A percentile compares a stretch with the other conserved stretches of the same genome.
phyloP scores from a whole-genome alignment of 306 rosid genomes.

The Cucurbita argyrosperma region DNA sequence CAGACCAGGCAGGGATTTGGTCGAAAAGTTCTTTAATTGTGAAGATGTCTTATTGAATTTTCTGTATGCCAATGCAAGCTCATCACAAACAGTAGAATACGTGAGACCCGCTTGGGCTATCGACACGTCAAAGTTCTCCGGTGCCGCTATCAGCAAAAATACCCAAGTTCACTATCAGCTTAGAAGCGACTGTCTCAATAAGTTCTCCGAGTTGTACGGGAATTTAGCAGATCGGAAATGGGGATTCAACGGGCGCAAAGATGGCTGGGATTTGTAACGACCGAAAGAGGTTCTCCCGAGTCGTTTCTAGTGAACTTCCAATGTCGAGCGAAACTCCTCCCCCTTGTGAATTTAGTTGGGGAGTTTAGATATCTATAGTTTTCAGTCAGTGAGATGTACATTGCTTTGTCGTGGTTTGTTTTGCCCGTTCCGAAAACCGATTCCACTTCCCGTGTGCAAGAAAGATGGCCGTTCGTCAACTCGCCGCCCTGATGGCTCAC shows the following conservation, averaged over 20 bases:
- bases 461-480: not conserved
- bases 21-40: conserved; percentile 61
- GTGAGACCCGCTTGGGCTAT: conserved; percentile 96
- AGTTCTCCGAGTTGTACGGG: conserved; percentile 64
- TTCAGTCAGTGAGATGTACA: conserved; percentile 43
- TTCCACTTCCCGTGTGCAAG: not conserved
- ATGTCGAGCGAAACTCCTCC: not conserved
- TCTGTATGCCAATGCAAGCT: conserved; percentile 81
- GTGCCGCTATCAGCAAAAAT: conserved; percentile 83
- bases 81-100: conserved; percentile 65
- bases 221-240: conserved; percentile 49
- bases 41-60: conserved; percentile 83
- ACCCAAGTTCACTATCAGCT: conserved; percentile 49
- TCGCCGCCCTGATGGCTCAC: not conserved
- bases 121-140: conserved; percentile 85
- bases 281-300: conserved; percentile 1
- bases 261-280: conserved; percentile 89
- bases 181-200: conserved; percentile 60
- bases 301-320: conserved; percentile 5
- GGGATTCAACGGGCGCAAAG: conserved; percentile 60
- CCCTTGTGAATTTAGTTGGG: conserved; percentile 45
- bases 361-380: conserved; percentile 20
- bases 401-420: conserved; percentile 27
- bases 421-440: not conserved
- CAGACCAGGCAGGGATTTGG: conserved; percentile 55